phyloP scores from a whole-genome alignment of 208 protist species.

The Wallacemonas collosoma region DNA sequence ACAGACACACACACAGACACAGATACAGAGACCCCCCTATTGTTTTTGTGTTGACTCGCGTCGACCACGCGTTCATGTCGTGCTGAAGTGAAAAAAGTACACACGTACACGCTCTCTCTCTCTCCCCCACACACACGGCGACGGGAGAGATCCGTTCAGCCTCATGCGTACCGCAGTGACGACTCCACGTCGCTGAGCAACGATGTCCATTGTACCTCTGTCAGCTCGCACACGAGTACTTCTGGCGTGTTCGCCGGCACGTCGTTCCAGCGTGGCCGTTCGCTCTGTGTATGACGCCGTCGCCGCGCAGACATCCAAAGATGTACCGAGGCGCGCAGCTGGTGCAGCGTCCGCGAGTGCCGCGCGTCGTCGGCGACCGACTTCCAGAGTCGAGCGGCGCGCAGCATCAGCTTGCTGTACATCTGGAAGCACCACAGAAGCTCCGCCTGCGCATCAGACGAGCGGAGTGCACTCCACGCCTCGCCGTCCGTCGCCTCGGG shows the following conservation, averaged over 20 bases:
- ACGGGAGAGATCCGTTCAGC: too few species aligned
- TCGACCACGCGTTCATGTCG: too few species aligned
- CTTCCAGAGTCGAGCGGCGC: conserved; percentile 33
- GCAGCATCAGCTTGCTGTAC: conserved; percentile 37
- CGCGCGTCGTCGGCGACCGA: conserved; percentile 17
- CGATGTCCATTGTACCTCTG: too few species aligned
- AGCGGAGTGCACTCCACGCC: background rate
- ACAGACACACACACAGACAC: too few species aligned
- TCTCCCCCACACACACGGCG: too few species aligned
- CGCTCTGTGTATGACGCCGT: conserved; percentile 15
- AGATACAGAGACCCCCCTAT: too few species aligned
- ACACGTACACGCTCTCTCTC: too few species aligned
- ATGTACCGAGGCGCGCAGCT: conserved; percentile 13
- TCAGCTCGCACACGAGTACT: background rate
- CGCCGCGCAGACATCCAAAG: conserved; percentile 1
- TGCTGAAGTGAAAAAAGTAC: too few species aligned
- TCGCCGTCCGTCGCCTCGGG: background rate
- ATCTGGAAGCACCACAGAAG: conserved; percentile 45
- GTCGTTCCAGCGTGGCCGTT: background rate
- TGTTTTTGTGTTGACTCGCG: too few species aligned
- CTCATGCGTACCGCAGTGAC: background rate
- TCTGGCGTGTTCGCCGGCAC: conserved; percentile 10
- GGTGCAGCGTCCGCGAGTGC: background rate
- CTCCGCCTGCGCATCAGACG: conserved; percentile 19
- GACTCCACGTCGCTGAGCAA: background rate